These are phyloP conservation scores for Geotrichum aggregatum DNA, from an alignment of 1,139 yeast species.

Conservation along the genomic window DNA sequence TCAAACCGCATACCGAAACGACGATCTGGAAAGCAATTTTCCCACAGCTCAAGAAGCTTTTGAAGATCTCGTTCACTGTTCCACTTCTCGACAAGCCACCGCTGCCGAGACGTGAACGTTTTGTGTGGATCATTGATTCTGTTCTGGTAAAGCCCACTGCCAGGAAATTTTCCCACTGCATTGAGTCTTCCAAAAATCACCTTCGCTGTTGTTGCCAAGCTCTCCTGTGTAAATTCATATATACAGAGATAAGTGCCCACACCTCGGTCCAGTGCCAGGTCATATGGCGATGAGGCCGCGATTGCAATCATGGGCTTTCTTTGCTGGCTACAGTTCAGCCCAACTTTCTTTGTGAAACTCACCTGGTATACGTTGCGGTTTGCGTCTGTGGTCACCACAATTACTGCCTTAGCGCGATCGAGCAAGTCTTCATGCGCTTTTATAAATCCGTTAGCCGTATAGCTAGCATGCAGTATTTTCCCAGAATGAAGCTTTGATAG, in stretches of 20 bases:
- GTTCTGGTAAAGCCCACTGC: conserved; percentile 38
- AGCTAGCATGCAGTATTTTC: conserved; percentile 57
- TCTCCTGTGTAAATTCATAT: conserved; percentile 56
- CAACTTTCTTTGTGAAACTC: conserved; percentile 58
- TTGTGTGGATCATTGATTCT: conserved; percentile 27
- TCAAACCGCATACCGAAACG: conserved; percentile 11
- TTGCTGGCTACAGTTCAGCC: conserved; percentile 51
- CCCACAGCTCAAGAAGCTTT: conserved; percentile 46
- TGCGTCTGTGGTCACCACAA: conserved; percentile 60
- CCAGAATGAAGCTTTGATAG: conserved; percentile 37
- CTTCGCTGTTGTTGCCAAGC: conserved; percentile 48
- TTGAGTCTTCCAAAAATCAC: conserved; percentile 53
- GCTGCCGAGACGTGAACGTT: conserved; percentile 26
- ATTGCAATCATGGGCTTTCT: conserved; percentile 57
- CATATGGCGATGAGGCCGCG: conserved; percentile 66
- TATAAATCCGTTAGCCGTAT: conserved; percentile 63
- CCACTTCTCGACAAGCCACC: conserved; percentile 63
- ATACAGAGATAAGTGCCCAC: conserved; percentile 59
- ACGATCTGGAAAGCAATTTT: conserved; percentile 32
- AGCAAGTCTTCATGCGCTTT: conserved; percentile 55
- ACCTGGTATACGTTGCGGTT: conserved; percentile 61
- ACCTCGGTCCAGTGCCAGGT: conserved; percentile 52
- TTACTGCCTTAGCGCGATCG: conserved; percentile 53
- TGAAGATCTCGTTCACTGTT: conserved; percentile 51
- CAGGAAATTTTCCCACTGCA: conserved; percentile 58